Base-by-base conservation (phyloP, 805 yeast genomes). In the Saturnispora quitensis region DNA sequence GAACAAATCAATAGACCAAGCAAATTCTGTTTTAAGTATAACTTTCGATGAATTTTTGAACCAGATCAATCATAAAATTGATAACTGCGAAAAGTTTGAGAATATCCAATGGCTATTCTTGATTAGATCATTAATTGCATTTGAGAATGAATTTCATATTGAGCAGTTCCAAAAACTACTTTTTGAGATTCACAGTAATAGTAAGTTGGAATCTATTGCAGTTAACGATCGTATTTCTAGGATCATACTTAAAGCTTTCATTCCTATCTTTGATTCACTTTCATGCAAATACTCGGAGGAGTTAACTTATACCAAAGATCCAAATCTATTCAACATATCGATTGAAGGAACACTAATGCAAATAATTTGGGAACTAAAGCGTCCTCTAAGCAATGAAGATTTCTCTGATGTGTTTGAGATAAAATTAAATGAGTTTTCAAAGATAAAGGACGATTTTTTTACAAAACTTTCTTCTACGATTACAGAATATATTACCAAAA, bases 401-500 rank as follows among this genome's bases (percentile, higher is more conserved):
- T 64, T 58, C 48, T 57, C 66, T 1, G 66, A 65, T 52, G 59
- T 63, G n/a, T 66, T 60, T 40, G 35, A 43, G 7, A 40, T 15
- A 7, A n/a, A 9, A 9, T 8, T 20, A 6, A n/a, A 13, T 10
- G 28, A 27, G 18, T 35, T 17, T 10, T 12, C 20, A 18, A 25
- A 13, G 12, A 38, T 43, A 15, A 28, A 43, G 18, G 47, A 43
- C 20, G 27, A 22, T 3, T 49, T 49, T 35, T 40, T 49, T 2
- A n/a, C 38, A 10, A 35, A 27, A 18, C 8, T 49, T 10, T 24
- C 18, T 13, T 15, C 25, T 3, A 18, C 12, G 7, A 34, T 48
- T 7, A 48, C 15, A 13, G 35, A 48, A 6, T 13, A 38, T 13
- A 33, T 38, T 13, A 18, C 9, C 17, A 31, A 34, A 10, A 34